phyloP scores from a whole-genome alignment of 345 rosid genomes.

The Gossypium longicalyx region DNA sequence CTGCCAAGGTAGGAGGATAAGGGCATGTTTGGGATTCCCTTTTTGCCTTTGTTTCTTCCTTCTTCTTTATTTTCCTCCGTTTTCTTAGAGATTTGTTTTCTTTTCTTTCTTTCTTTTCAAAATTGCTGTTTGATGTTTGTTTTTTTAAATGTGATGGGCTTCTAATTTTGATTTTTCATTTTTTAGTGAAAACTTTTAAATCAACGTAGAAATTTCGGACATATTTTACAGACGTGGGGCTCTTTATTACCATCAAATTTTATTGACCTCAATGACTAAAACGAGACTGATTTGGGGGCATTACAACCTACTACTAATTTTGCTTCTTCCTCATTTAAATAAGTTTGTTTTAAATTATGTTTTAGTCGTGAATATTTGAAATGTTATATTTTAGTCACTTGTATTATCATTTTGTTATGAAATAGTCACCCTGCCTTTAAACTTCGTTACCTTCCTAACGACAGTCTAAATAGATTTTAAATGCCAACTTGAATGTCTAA shows the following conservation, averaged over 20 bases:
- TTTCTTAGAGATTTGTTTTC: background rate
- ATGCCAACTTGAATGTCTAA: too few species aligned
- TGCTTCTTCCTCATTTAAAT: background rate
- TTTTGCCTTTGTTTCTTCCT: background rate
- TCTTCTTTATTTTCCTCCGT: background rate
- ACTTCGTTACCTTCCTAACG: too few species aligned
- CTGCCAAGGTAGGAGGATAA: constrained; percentile 62
- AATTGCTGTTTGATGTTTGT: too few species aligned
- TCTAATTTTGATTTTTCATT: background rate
- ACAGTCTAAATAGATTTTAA: too few species aligned
- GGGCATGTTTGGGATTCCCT: constrained; percentile 41
- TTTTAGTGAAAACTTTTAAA: background rate
- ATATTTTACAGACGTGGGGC: background rate
- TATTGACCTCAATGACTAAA: background rate
- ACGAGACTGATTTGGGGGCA: background rate
- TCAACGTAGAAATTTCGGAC: background rate
- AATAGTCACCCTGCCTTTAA: accelerated
- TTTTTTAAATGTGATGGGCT: background rate
- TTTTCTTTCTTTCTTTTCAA: background rate
- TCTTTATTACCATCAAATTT: background rate
- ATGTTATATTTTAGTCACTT: too few species aligned
- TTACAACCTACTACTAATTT: background rate
- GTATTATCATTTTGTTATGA: too few species aligned
- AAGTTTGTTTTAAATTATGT: too few species aligned
- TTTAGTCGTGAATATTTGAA: accelerated